These are phyloP conservation scores for Arthrobotrys entomopaga DNA, from an alignment of 2,329 filamentous ascomycete species.

Conservation along the genomic window DNA sequence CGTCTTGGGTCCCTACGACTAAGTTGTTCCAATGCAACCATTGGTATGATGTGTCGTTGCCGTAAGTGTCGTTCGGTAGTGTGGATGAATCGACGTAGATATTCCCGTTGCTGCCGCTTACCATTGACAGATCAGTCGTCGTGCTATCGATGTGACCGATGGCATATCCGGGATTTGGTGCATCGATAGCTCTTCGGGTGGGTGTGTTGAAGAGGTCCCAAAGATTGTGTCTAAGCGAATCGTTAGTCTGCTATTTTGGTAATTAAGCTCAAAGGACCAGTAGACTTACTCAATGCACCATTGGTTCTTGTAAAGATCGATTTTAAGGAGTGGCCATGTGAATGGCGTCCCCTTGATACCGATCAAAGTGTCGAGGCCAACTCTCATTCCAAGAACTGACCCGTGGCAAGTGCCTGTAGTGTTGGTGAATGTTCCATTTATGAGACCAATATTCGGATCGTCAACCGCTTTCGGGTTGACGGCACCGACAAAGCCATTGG, in stretches of 20 bases:
- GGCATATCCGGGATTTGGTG: conserved; percentile 16
- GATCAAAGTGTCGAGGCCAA: conserved; percentile 43
- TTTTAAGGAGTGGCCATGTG: conserved; percentile 29
- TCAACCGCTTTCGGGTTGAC: conserved; percentile 18
- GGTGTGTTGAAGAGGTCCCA: conserved; percentile 25
- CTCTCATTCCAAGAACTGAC: conserved; percentile 35
- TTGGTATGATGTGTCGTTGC: conserved; percentile 42
- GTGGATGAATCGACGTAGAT: conserved; percentile 40
- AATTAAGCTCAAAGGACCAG: not conserved
- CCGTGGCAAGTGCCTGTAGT: conserved; percentile 35
- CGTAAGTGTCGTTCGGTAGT: conserved; percentile 10
- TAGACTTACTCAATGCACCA: conserved; percentile 49
- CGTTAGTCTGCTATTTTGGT: not conserved
- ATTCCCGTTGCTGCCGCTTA: conserved; percentile 42
- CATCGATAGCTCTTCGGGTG: conserved; percentile 23
- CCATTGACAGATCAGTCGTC: conserved; percentile 12
- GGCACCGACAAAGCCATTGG: conserved; percentile 19
- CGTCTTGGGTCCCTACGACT: conserved; percentile 36
- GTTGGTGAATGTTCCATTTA: conserved; percentile 33
- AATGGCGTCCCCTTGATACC: conserved; percentile 37
- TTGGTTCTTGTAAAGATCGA: conserved; percentile 41
- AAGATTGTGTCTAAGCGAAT: conserved; percentile 15
- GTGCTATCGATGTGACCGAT: conserved; percentile 26
- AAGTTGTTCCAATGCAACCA: conserved; percentile 45
- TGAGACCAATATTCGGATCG: conserved; percentile 10